Conservation (phyloP, 345 rosid species). For the Rhizophora apiculata region DNA sequence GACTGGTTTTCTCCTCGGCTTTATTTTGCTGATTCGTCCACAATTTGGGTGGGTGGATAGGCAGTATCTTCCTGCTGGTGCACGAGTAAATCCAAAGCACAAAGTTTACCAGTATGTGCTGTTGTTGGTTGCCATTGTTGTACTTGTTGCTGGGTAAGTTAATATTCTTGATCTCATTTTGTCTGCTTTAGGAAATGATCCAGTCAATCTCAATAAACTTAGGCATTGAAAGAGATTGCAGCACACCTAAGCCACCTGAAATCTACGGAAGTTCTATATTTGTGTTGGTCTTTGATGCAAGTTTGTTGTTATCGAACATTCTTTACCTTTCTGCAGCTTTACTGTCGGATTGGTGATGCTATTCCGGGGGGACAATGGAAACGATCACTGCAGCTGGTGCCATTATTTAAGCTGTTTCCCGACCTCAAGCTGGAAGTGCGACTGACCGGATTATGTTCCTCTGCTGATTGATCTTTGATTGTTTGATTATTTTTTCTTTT, state of each 20-base stretch:
- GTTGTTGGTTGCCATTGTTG: slow-evolving; percentile 36
- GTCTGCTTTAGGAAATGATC: background rate
- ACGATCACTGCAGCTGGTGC: slow-evolving; percentile 96
- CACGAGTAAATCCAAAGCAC: slow-evolving; percentile 57
- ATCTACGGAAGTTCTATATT: too few species aligned
- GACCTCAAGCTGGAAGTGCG: slow-evolving; percentile 78
- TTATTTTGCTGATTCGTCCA: slow-evolving; percentile 76
- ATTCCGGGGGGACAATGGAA: slow-evolving; percentile 78
- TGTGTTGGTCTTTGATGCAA: background rate
- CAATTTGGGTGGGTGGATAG: slow-evolving; percentile 76
- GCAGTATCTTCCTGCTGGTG: slow-evolving; percentile 43
- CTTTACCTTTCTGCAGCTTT: slow-evolving; percentile 39
- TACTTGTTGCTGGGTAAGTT: slow-evolving; percentile 65
- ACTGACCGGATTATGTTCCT: slow-evolving; percentile 12
- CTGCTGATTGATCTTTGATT: background rate
- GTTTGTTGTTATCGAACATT: too few species aligned
- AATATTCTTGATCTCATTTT: background rate
- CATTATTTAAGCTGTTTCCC: slow-evolving; percentile 90
- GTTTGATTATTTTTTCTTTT: background rate
- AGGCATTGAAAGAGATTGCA: too few species aligned
- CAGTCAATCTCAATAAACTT: too few species aligned
- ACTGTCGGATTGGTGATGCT: slow-evolving; percentile 68
- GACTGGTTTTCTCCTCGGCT: slow-evolving; percentile 77
- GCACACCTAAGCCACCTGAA: too few species aligned
- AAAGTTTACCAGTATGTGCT: slow-evolving; percentile 71